Base-by-base conservation (phyloP, 2,329 filamentous ascomycete species). In the Phaeosphaeriaceae sp. region DNA sequence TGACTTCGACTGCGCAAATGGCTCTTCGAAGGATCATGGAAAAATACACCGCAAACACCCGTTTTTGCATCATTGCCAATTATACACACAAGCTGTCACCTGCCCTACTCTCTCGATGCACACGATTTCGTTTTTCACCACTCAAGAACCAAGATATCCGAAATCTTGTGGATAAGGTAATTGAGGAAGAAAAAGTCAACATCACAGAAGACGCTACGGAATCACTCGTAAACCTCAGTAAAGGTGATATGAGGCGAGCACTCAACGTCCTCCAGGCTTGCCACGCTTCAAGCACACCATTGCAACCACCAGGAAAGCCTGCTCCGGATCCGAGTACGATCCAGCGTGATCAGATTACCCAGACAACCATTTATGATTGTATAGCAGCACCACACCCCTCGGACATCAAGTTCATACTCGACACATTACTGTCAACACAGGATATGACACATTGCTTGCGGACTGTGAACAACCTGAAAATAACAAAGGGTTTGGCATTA, bases 1-100 rank as follows among this genome's bases (percentile, higher is more conserved):
- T 99, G 94, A 99, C 94, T n/a, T 89, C 90, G 45, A 95, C 93
- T 0, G 94, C 94, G 5, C 94, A 99, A 76, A 99, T 99, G 93
- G 94, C 94, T 0, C 80, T 99, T 46, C 85, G 94, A 54, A 82
- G 94, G 39, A 97, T 99, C 69, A 99, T 99, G 94, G 94, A 99
- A 72, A 96, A 96, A 77, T 99, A 99, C 78, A 99, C 94, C 0
- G 90, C 90, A 52, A 99, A 99, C 77, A 97, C 94, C 2, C 83
- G 94, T 43, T 99, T 99, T 77, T 97, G 93, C 77, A 91, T 99
- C 70, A 97, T 99, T 63, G 94, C 94, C 63, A 99, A 99, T 77
- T 99, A 99, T 75, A 94, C 94, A 23, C 94, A 99, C 79, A 99
- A 99, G 75, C 85, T 99, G 32, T 95, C 91, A 11, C 93, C 94